Evolutionary conservation across 164 flowering plant genomes (phyloP), one percentile per base, ranked within the genome.

Genomic region (Stephania yunnanensis): DNA sequence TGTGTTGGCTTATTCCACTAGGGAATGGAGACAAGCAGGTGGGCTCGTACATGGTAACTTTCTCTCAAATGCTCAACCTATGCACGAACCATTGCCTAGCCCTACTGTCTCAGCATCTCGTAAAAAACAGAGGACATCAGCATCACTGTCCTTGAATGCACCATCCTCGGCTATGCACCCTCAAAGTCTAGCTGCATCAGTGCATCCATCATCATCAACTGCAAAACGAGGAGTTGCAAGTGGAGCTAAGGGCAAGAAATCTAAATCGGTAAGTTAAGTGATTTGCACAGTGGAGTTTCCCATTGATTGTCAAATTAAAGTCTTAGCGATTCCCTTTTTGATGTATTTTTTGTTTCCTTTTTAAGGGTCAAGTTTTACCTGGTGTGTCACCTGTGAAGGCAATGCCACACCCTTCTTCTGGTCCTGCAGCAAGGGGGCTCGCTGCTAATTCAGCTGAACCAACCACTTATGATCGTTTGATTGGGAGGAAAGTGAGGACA

Each of bases 401-500:
- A 9, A 71, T 71, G 63, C 73, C 25, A 46, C 31, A 46, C 72
- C 72, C 72, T 19, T 46, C 72, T 70, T 70, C 72, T 70, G 72
- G 72, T 46, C 64, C 25, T 71, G 73, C 42, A 48, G 72, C 72
- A 46, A 36, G 42, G 4, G 42, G 42, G 42, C 42, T 2, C 4
- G 42, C 42, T 1, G 42, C 42, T 36, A 36, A 36, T 36, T 36
- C 42, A 36, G 22, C 22, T 70, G 64, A 71, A 71, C 20, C 71
- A 69, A 46, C 71, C 44, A 46, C 46, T 42, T 36, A 69, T 67
- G 72, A 70, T 70, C 72, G 53, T 20, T 29, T 71, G 19, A 52
- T 71, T 71, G 73, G 73, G 64, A 31, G 73, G 64, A 71, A 52
- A 71, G 73, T 71, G 45, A 71, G 50, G 73, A 71, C 73, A 52